Conservation (phyloP, 805 yeast genomes). For the Wickerhamomyces alni region DNA sequence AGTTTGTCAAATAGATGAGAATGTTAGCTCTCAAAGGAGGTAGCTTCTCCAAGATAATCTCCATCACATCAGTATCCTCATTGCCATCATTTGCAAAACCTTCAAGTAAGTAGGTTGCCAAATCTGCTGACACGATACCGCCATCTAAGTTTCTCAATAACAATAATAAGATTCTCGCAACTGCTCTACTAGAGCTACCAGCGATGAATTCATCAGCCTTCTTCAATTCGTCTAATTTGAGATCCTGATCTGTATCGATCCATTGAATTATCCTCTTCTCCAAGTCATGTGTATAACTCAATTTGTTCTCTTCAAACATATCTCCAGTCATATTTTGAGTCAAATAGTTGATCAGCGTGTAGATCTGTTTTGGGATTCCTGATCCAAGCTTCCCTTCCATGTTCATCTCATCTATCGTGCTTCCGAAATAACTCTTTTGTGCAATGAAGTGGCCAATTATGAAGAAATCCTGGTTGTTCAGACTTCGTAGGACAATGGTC, state of each 20-base stretch:
- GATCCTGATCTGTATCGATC: slow-evolving; percentile 18
- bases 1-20: slow-evolving; percentile 32
- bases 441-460: slow-evolving; percentile 23
- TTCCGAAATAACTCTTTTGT: slow-evolving; percentile 23
- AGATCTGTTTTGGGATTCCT: slow-evolving; percentile 28
- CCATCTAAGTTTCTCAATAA: slow-evolving; percentile 32
- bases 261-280: slow-evolving; percentile 16
- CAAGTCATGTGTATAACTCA: slow-evolving; percentile 17
- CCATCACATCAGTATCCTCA: slow-evolving; percentile 24
- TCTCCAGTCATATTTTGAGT: slow-evolving; percentile 20
- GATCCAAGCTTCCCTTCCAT: slow-evolving; percentile 11
- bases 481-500: slow-evolving; percentile 23
- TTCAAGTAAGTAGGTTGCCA: slow-evolving; percentile 20
- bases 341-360: slow-evolving; percentile 24
- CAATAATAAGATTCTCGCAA: slow-evolving; percentile 22
- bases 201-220: slow-evolving; percentile 12
- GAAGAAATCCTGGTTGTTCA: slow-evolving; percentile 27
- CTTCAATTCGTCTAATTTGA: slow-evolving; percentile 10
- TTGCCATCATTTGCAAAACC: slow-evolving; percentile 8
- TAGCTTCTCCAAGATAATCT: slow-evolving; percentile 30
- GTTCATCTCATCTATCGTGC: slow-evolving; percentile 25
- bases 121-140: slow-evolving; percentile 33
- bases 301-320: slow-evolving; percentile 21
- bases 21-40: slow-evolving; percentile 37
- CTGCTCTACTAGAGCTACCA: slow-evolving; percentile 21